A percentile compares a stretch with the other conserved stretches of the same genome.
Conservation (phyloP, 2,329 filamentous ascomycete species). For the Aspergillus sp. region DNA sequence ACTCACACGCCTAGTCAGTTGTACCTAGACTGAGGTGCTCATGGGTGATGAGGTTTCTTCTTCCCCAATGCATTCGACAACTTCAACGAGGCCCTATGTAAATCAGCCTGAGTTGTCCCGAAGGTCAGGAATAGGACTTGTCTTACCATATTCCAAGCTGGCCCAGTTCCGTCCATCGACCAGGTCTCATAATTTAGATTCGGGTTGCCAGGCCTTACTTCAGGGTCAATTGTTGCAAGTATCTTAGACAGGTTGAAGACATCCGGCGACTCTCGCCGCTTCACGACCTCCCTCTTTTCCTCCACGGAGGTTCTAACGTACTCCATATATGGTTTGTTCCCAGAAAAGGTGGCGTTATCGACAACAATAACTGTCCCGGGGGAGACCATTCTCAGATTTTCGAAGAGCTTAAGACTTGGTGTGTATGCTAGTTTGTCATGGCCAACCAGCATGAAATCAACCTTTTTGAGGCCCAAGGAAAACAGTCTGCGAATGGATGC, state of each 20-base stretch:
- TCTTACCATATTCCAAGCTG: neutral
- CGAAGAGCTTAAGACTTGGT: constrained; percentile 72
- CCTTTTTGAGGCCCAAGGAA: constrained; percentile 44
- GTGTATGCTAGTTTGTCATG: constrained; percentile 76
- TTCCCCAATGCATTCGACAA: neutral
- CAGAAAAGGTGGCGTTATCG: constrained; percentile 44
- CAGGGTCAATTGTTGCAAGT: neutral
- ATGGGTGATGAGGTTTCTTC: neutral
- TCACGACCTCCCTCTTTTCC: constrained; percentile 48
- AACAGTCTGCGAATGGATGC: constrained; percentile 62
- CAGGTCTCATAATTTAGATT: neutral
- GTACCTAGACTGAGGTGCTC: too few relatives aligned
- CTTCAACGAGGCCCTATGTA: neutral
- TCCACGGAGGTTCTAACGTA: constrained; percentile 52
- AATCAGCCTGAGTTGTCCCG: neutral
- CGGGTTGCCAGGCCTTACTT: neutral
- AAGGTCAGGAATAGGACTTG: neutral
- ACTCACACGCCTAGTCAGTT: neutral
- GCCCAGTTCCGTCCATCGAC: neutral
- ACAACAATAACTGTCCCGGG: constrained; percentile 47
- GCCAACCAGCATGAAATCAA: constrained; percentile 74
- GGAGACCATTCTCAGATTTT: constrained; percentile 61
- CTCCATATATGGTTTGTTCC: constrained; percentile 49
- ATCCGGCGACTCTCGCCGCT: neutral
- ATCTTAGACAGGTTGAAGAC: neutral